Base-by-base conservation (phyloP, 192 early-diverging fungal species). In the Fimicolochytrium jonesii region DNA sequence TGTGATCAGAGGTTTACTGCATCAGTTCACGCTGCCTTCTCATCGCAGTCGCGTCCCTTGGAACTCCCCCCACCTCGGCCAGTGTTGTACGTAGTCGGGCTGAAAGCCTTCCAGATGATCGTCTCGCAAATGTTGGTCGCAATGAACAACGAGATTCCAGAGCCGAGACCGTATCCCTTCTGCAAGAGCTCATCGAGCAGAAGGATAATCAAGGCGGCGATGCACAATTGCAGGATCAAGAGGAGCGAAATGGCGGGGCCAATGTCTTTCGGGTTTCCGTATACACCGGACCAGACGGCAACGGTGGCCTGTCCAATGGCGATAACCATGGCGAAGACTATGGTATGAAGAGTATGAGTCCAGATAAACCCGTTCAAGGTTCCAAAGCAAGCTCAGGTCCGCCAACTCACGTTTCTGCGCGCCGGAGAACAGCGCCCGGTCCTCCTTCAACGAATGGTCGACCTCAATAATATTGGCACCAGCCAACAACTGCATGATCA, bases 401-500 rank as follows among this genome's bases (percentile, higher is more conserved):
- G 4, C 41, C 15, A 18, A 64, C 73, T 34, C 30, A 77, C 77
- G 77, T 77, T 99, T 99, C 67, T 99, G 97, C 41, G 95, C 97
- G n/a, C 95, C 97, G 71, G 89, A 91, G 67, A 99, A 99, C 63
- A 99, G 82, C 35, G 95, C 93, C 45, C 95, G 87, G 80, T 99
- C 97, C 70, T 98, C 95, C 75, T 98, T 94, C 67, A 99, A 80
- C 44, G 87, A 91, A 74, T 98, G 95, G 73, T 99, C 97, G 15
- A 99, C 97, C 61, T 98, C 93, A 63, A 99, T 97, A 52, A 99
- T 84, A 74, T 95, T 92, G 57, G 94, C 95, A 51, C 97, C 97
- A 10, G 95, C 94, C 52, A 99, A 79, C 56, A 99, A 75, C 81
- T 99, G 97, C 97, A 99, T 99, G 64, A 99, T 98, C 97, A 99